phyloP scores from a whole-genome alignment of 2,329 filamentous ascomycete genomes.

The Cercospora sp. region DNA sequence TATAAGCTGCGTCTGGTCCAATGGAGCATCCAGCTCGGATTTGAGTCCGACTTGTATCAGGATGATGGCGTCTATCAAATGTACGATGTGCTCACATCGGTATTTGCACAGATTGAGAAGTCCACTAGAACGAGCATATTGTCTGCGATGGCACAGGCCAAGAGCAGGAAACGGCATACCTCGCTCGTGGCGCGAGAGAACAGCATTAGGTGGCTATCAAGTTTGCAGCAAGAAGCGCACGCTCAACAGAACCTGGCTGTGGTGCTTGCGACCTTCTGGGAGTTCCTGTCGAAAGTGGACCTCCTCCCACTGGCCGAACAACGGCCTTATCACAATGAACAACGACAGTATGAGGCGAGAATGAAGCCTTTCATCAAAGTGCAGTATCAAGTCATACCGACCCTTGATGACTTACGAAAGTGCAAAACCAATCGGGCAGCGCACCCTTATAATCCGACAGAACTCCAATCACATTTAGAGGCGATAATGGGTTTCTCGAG shows the following conservation, averaged over 20 bases:
- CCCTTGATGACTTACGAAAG: slow-evolving; percentile 59
- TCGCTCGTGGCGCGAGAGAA: background rate
- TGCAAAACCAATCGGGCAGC: slow-evolving; percentile 1
- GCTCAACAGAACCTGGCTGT: slow-evolving; percentile 30
- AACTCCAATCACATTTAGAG: slow-evolving; percentile 6
- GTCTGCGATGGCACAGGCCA: background rate
- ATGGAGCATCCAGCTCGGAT: slow-evolving; percentile 84
- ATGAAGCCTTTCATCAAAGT: slow-evolving; percentile 80
- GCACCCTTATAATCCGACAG: background rate
- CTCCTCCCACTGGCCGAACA: slow-evolving; percentile 51
- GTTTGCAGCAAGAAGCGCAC: slow-evolving; percentile 1
- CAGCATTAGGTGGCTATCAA: background rate
- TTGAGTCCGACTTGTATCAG: slow-evolving; percentile 89
- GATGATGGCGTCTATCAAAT: slow-evolving; percentile 80
- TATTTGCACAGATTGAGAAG: slow-evolving; percentile 9
- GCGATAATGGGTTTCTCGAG: slow-evolving; percentile 7
- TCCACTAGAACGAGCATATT: background rate
- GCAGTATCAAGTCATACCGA: slow-evolving; percentile 55
- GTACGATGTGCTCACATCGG: slow-evolving; percentile 61
- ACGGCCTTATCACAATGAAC: slow-evolving; percentile 64
- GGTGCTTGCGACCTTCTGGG: slow-evolving; percentile 58
- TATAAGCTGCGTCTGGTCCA: slow-evolving; percentile 90
- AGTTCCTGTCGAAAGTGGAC: slow-evolving; percentile 60
- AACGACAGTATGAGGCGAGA: slow-evolving; percentile 74
- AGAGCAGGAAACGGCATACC: background rate